phyloP scores from a whole-genome alignment of 228 moss, liverwort and hornwort genomes.

The Sphagnum fallax region DNA sequence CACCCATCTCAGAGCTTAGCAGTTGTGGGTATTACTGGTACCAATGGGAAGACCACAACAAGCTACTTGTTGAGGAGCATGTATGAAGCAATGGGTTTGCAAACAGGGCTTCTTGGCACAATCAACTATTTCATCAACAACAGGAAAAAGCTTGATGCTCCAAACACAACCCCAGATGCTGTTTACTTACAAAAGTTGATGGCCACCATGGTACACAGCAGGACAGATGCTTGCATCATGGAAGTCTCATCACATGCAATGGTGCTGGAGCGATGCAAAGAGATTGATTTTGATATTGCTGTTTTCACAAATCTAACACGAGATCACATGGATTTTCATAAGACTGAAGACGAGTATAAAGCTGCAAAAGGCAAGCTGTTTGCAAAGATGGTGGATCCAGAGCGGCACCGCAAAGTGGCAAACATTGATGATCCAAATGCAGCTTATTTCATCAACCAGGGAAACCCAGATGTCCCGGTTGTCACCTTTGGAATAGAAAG shows the following conservation, averaged over 20 bases:
- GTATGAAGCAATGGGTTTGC: constrained; percentile 83
- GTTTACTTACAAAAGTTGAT: constrained; percentile 78
- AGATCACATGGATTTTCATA: constrained; percentile 92
- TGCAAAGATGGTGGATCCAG: constrained; percentile 92
- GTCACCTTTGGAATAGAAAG: constrained; percentile 79
- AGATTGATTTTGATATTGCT: constrained; percentile 89
- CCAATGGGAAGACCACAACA: constrained; percentile 95
- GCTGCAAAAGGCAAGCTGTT: constrained; percentile 86
- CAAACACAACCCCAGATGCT: constrained; percentile 82
- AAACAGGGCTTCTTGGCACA: constrained; percentile 78
- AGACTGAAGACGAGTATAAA: constrained; percentile 67
- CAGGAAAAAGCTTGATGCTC: constrained; percentile 64
- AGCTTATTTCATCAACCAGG: constrained; percentile 62
- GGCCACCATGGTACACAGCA: constrained; percentile 84
- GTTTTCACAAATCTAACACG: constrained; percentile 88
- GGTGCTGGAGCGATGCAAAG: constrained; percentile 72
- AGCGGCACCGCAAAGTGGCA: constrained; percentile 78
- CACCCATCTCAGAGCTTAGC: constrained; percentile 72
- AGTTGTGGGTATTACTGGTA: constrained; percentile 95
- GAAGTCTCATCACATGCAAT: constrained; percentile 95
- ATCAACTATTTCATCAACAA: constrained; percentile 78
- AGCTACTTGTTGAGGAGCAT: constrained; percentile 75
- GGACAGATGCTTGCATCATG: constrained; percentile 82
- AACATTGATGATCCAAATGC: constrained; percentile 83
- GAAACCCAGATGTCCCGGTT: constrained; percentile 72